Conservation (phyloP, 257 asterid genomes). For the Knoxia roxburghii region DNA sequence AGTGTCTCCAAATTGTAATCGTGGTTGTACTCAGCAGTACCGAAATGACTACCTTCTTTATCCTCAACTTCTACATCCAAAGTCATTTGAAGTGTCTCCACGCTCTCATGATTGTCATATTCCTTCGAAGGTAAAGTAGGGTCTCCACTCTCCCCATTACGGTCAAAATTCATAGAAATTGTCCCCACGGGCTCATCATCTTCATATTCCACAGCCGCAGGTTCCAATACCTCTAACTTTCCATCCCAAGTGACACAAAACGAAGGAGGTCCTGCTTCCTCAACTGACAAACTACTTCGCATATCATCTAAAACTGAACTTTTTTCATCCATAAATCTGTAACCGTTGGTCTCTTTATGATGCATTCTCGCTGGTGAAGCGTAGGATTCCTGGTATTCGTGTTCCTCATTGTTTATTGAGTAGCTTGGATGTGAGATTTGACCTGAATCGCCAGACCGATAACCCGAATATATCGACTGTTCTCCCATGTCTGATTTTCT, state of each 20-base stretch:
- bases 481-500: constrained; percentile 45
- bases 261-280: constrained; percentile 44
- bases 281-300: constrained; percentile 36
- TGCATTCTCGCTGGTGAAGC: constrained; percentile 45
- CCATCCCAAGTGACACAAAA: constrained; percentile 53
- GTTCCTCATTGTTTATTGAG: constrained; percentile 55
- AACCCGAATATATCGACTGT: constrained; percentile 41
- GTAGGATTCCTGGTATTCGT: constrained; percentile 46
- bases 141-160: constrained; percentile 7
- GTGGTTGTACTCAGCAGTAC: constrained; percentile 24
- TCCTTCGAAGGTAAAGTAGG: neutral
- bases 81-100: constrained; percentile 28
- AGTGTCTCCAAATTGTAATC: constrained; percentile 26
- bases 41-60: constrained; percentile 20
- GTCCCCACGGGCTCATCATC: constrained; percentile 33
- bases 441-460: constrained; percentile 43
- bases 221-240: constrained; percentile 39
- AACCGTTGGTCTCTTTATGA: constrained; percentile 41
- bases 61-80: constrained; percentile 26
- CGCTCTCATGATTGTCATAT: constrained; percentile 27
- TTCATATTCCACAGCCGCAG: constrained; percentile 26
- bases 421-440: constrained; percentile 44
- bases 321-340: constrained; percentile 40
- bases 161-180: constrained; percentile 20
- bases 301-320: constrained; percentile 36